Evolutionary conservation across 129 eudicot genomes (phyloP), one percentile per base, ranked within the genome.

Genomic region (Heracleum sosnowskyi): DNA sequence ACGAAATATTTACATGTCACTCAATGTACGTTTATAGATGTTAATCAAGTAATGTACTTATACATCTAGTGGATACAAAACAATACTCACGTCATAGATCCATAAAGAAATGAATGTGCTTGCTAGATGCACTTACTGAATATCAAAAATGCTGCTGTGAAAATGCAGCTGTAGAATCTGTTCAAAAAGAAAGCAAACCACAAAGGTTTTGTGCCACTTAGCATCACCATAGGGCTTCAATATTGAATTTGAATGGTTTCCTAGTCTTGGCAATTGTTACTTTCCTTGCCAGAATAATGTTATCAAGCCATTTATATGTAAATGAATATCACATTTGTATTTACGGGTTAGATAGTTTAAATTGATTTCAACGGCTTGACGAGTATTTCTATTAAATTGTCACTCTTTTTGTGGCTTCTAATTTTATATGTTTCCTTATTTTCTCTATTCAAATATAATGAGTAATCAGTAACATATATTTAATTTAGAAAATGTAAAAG

Each of bases 101-200:
- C 99, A 73, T 95, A 95, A 72, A 95, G 97, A 85, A 92, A 85
- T 33, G 89, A 90, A 74, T 95, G 97, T 4, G 99, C 99, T 83
- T 97, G 85, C 40, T 74, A 95, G 76, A 84, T 95, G 96, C 82
- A 95, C 86, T 91, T 95, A 97, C 69, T 90, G 97, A 75, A 76
- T 60, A 83, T 95, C 96, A 16, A 77, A 92, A 88, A 83, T 95
- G 91, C 84, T 87, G 97, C n/a, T 84, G 96, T 73, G 80, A 86
- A 31, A 80, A 33, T 41, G 86, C 72, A 31, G 88, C 70, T 34
- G 82, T 53, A 72, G 89, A 66, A 71, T 78, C 82, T 79, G 77
- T 87, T 90, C 51, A 86, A 80, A 85, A 70, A 82, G 86, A 57
- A 81, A 77, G 46, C 35, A 46, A 41, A 60, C 78, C 85, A 35